Conservation (phyloP, 176 grass and related monocot species). For the Phragmites australis region DNA sequence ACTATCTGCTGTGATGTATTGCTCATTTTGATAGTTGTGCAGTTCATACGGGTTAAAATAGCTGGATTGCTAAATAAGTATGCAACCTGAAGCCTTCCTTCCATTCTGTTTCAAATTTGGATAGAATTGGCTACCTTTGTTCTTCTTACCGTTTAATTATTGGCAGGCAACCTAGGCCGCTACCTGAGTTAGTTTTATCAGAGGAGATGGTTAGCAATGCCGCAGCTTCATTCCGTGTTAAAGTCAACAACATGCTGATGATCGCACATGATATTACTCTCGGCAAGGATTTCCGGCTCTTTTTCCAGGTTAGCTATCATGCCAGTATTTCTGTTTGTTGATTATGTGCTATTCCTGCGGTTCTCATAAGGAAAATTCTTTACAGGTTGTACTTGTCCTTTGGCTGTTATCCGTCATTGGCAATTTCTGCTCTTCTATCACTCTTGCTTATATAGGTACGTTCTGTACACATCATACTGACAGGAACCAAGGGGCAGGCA, state of each 20-base stretch:
- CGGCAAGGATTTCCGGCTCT: conserved; percentile 80
- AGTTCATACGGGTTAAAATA: conserved; percentile 62
- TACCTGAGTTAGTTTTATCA: conserved; percentile 95
- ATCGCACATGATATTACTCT: conserved; percentile 95
- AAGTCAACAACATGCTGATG: conserved; percentile 90
- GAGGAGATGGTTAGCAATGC: conserved; percentile 95
- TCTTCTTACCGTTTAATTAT: conserved; percentile 10
- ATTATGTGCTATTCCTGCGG: conserved; percentile 13
- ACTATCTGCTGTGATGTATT: conserved; percentile 88
- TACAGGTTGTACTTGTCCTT: conserved; percentile 71
- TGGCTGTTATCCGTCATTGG: conserved; percentile 85
- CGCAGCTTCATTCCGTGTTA: conserved; percentile 83
- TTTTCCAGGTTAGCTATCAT: conserved; percentile 68
- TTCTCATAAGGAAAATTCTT: conserved; percentile 38
- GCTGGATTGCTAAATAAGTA: conserved; percentile 74
- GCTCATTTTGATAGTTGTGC: conserved; percentile 80
- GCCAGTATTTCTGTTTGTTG: conserved; percentile 19
- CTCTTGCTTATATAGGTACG: conserved; percentile 90
- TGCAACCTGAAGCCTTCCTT: conserved; percentile 29
- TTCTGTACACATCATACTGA: conserved; percentile 26
- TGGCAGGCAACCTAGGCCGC: conserved; percentile 71
- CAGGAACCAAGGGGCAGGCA: neutral
- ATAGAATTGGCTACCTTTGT: neutral
- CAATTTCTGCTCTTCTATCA: conserved; percentile 86
- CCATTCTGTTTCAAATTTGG: conserved; percentile 3